Percentiles rank a stretch among this genome's conserved stretches.
Evolutionary conservation across 2,329 filamentous ascomycete species (phyloP).

Genomic region (Stagonosporopsis tanaceti): DNA sequence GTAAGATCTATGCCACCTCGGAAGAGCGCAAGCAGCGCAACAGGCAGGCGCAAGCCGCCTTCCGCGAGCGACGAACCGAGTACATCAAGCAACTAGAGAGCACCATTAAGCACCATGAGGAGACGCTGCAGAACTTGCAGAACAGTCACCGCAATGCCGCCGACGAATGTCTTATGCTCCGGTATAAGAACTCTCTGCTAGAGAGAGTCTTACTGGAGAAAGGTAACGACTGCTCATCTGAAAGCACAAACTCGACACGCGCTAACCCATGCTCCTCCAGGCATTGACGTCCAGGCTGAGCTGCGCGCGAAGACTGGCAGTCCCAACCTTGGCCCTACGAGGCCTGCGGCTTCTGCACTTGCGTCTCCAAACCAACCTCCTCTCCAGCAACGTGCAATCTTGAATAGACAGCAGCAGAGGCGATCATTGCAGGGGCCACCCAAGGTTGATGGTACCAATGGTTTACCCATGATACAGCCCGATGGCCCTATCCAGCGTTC

Average conservation of each 20-base stretch:
- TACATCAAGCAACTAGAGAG: conserved; percentile 99
- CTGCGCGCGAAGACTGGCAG: conserved; percentile 91
- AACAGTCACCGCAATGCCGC: conserved; percentile 92
- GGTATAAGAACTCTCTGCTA: conserved; percentile 96
- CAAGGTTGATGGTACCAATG: conserved; percentile 66
- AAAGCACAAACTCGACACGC: conserved; percentile 7
- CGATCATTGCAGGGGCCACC: conserved; percentile 78
- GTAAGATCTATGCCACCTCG: conserved; percentile 95
- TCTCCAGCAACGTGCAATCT: conserved; percentile 79
- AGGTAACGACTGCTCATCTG: conserved; percentile 61
- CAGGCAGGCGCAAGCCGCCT: conserved; percentile 94
- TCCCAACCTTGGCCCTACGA: conserved; percentile 76
- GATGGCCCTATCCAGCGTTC: conserved; percentile 61
- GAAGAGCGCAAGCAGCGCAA: conserved; percentile 99
- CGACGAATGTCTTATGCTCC: conserved; percentile 96
- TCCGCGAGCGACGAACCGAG: conserved; percentile 94
- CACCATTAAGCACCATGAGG: conserved; percentile 96
- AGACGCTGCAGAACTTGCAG: conserved; percentile 89
- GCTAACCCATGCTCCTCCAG: conserved; percentile 56
- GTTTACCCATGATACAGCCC: conserved; percentile 51
- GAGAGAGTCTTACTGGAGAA: conserved; percentile 97
- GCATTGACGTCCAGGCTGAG: conserved; percentile 97
- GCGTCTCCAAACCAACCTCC: conserved; percentile 64
- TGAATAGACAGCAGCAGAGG: conserved; percentile 79
- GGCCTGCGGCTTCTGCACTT: conserved; percentile 63